Evolutionary conservation across 225 moss, liverwort and hornwort genomes (phyloP).

Genomic region (Climacium dendroides): DNA sequence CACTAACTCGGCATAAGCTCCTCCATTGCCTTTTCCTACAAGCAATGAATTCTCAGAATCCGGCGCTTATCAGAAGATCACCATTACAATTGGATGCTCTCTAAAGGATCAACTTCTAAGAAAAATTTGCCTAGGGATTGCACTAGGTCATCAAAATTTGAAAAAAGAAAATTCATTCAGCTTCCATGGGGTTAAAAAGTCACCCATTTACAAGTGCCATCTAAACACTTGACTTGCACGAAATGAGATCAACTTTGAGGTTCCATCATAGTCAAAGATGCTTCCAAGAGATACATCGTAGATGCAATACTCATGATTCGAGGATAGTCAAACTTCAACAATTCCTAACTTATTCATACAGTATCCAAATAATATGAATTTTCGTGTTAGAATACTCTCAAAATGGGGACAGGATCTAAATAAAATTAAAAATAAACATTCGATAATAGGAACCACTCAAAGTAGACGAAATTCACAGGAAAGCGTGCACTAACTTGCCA

Average conservation of each 20-base stretch:
- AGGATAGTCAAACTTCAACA: not conserved
- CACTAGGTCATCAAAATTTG: not conserved
- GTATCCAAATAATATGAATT: not conserved
- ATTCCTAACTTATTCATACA: not conserved
- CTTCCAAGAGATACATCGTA: not conserved
- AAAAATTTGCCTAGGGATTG: not conserved
- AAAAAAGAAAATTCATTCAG: not conserved
- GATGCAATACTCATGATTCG: not conserved
- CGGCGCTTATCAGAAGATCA: not conserved
- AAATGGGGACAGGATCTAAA: not conserved
- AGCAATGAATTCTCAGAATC: not conserved
- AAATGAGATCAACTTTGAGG: not conserved
- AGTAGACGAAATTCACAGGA: not conserved
- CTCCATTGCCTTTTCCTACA: constrained; percentile 24
- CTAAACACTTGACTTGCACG: not conserved
- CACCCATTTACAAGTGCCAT: not conserved
- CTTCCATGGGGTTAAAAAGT: not conserved
- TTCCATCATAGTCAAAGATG: not conserved
- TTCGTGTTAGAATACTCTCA: not conserved
- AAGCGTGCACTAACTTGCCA: not conserved
- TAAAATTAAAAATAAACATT: too few species aligned
- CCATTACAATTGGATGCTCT: not conserved
- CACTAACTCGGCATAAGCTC: constrained; percentile 30
- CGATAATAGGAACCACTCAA: not conserved
- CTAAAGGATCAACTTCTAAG: not conserved